Conservation (phyloP, 2,329 filamentous ascomycete species). For the Dactylellina sp. region DNA sequence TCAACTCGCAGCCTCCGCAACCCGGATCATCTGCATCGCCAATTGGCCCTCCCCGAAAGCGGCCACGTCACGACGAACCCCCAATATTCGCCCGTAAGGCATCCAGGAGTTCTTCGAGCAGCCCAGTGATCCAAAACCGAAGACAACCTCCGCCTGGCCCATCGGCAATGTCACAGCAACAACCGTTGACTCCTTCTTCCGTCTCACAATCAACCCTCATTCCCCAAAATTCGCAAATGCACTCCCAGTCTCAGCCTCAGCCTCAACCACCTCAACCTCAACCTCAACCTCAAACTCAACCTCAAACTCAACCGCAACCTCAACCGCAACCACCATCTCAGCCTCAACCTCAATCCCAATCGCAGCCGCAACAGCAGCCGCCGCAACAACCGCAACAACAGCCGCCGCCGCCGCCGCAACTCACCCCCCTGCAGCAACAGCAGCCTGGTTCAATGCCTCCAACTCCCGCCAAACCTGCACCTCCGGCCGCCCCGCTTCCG, state of each 20-base stretch:
- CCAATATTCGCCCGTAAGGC: slow-evolving; percentile 68
- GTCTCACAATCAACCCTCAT: slow-evolving; percentile 34
- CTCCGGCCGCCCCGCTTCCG: slow-evolving; percentile 59
- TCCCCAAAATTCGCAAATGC: slow-evolving; percentile 50
- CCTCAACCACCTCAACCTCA: slow-evolving; percentile 56
- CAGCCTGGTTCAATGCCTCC: slow-evolving; percentile 53
- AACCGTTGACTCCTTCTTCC: slow-evolving; percentile 61
- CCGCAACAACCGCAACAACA: slow-evolving; percentile 58
- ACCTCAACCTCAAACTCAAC: slow-evolving; percentile 16
- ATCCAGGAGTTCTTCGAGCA: slow-evolving; percentile 64
- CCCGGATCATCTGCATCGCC: slow-evolving; percentile 53
- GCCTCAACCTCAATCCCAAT: slow-evolving; percentile 32
- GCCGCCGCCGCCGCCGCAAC: slow-evolving; percentile 58
- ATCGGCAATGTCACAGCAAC: slow-evolving; percentile 59
- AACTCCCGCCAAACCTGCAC: slow-evolving; percentile 60
- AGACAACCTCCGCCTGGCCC: slow-evolving; percentile 58
- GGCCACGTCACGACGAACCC: slow-evolving; percentile 68
- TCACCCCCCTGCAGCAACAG: slow-evolving; percentile 57
- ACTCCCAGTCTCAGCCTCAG: slow-evolving; percentile 39
- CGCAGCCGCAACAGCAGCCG: slow-evolving; percentile 56
- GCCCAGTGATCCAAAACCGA: slow-evolving; percentile 64
- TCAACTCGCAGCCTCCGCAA: slow-evolving; percentile 56
- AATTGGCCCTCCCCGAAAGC: slow-evolving; percentile 65
- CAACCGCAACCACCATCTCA: slow-evolving; percentile 17
- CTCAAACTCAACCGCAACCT: slow-evolving; percentile 30